Conservation (phyloP, 345 rosid genomes). For the Acer yangbiense region DNA sequence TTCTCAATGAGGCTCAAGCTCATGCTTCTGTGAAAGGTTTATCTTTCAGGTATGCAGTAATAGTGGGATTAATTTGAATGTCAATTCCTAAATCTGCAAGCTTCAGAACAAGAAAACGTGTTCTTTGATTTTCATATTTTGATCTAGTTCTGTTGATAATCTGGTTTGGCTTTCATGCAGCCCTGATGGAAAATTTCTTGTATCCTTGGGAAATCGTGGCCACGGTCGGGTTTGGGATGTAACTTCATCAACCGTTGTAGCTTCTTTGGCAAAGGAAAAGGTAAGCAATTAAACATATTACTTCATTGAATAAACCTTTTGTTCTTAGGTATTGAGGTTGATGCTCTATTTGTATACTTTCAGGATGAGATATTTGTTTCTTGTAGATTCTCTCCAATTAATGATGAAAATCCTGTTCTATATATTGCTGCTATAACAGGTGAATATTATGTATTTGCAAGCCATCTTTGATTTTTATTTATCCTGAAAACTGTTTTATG, state of each 20-base stretch:
- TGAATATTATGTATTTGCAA: constrained; percentile 22
- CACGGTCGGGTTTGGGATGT: constrained; percentile 93
- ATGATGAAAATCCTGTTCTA: constrained; percentile 51
- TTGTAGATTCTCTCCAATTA: constrained; percentile 70
- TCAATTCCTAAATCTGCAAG: constrained; percentile 13
- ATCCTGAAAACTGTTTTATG: background rate
- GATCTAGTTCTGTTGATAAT: constrained; percentile 22
- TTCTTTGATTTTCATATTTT: background rate
- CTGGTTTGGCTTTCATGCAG: constrained; percentile 45
- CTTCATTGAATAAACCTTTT: constrained; percentile 3
- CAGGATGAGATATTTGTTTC: constrained; percentile 84
- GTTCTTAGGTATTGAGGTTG: constrained; percentile 10
- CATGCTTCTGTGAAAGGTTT: constrained; percentile 67
- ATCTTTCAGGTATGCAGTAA: constrained; percentile 66
- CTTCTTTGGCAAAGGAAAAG: constrained; percentile 67
- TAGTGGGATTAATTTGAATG: background rate
- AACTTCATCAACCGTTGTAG: constrained; percentile 48
- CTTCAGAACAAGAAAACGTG: background rate
- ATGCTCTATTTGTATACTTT: constrained; percentile 13
- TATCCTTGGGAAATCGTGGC: constrained; percentile 66
- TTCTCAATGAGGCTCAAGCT: constrained; percentile 64
- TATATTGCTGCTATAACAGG: constrained; percentile 81
- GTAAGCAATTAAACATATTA: constrained; percentile 39
- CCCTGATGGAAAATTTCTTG: constrained; percentile 81
- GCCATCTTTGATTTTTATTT: background rate